A percentile compares a stretch with the other conserved stretches of the same genome.
Evolutionary conservation across 2,329 filamentous ascomycete genomes (phyloP).

Genomic region (Paradendryphiella salina): DNA sequence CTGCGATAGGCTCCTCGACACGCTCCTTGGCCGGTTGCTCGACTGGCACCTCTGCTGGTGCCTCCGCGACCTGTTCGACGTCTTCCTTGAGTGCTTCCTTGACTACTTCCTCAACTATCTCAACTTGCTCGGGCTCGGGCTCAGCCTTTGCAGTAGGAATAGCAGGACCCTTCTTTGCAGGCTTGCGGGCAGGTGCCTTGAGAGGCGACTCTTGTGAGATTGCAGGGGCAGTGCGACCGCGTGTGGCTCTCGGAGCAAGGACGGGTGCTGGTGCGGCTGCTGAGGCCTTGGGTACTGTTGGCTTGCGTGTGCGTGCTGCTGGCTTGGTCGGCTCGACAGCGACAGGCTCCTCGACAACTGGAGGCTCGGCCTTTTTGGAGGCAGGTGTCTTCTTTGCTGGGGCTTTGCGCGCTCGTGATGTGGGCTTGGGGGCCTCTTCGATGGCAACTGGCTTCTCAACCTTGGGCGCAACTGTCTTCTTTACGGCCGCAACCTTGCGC

Average conservation of each 20-base stretch:
- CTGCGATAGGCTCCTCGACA: background rate
- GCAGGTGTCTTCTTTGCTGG: conserved; percentile 22
- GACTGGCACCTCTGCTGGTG: background rate
- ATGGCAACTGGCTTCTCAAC: conserved; percentile 8
- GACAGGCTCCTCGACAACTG: conserved; percentile 12
- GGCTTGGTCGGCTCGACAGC: conserved; percentile 23
- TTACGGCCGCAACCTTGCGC: conserved; percentile 26
- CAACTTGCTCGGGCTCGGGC: conserved; percentile 5
- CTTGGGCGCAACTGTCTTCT: conserved; percentile 22
- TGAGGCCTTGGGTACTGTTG: conserved; percentile 17
- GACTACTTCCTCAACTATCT: background rate
- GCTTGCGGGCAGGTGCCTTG: conserved; percentile 35
- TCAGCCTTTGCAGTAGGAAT: conserved; percentile 17
- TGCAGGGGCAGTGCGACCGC: conserved; percentile 25
- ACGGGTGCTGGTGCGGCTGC: conserved; percentile 14
- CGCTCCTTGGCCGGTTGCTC: background rate
- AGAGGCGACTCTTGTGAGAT: conserved; percentile 31
- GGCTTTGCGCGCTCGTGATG: conserved; percentile 26
- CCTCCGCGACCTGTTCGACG: background rate
- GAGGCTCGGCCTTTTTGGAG: conserved; percentile 14
- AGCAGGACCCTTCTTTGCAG: conserved; percentile 23
- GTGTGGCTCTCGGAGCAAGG: conserved; percentile 23
- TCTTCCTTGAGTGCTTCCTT: conserved; percentile 13
- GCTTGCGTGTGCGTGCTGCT: conserved; percentile 27
- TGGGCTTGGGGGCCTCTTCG: conserved; percentile 22